Evolutionary conservation across 2,329 filamentous ascomycete genomes (phyloP), one percentile per base, ranked within the genome.

Genomic region (Pseudogymnoascus sp.): DNA sequence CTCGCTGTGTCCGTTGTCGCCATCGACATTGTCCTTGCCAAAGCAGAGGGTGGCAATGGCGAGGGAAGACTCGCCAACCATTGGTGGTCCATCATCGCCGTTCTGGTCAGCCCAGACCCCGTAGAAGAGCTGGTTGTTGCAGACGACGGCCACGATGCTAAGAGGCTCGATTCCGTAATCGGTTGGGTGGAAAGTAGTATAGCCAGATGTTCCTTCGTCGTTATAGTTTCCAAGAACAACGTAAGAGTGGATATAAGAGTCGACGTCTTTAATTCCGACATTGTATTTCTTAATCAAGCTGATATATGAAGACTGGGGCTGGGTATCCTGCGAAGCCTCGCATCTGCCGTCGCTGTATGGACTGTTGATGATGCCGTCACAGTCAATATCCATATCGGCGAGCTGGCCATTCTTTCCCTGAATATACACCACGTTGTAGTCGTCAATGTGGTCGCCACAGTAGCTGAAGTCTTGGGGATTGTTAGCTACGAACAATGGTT

Each of bases 31-130:
- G 5, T 76, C 73, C 28, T 57, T 57, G 2, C 83, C 83, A 69
- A 79, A 87, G 71, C 84, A 87, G 19, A 80, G 75, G 33, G 82
- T 81, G 1, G 82, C 84, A 7, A 87, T 76, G 1, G 82, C 80
- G 66, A 87, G 79, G 26, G 82, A 81, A 0, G 82, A 78, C 67
- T 87, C 84, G 38, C 84, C 84, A 66, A 82, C 73, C 23, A 81
- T 74, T 61, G 77, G 70, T 6, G 70, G 64, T 2, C 78, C 77
- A 60, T 81, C 79, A 59, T 78, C 81, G 47, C 83, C 84, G 65
- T 87, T 87, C 35, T 80, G 81, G 66, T 87, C 83, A 19, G 83
- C 84, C 83, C 83, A 87, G 60, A 86, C 74, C 10, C 82, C 83
- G 69, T 86, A 86, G 66, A 79, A 76, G 79, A 82, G 60, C 68